Evolutionary conservation across 1,284 basidiomycete genomes (phyloP).

Genomic region (Sanghuangporus baumii): DNA sequence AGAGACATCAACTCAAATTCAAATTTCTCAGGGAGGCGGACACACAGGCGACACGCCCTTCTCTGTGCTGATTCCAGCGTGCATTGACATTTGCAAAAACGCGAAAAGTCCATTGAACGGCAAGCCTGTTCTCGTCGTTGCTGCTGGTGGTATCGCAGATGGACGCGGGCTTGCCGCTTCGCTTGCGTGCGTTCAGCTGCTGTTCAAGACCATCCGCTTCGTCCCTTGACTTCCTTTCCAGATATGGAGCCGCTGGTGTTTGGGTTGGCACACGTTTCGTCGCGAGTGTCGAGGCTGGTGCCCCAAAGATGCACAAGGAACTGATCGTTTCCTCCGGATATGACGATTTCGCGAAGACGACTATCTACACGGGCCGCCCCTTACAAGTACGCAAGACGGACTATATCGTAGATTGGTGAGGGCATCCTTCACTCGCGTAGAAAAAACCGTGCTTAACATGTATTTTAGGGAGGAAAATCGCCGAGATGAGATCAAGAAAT

Average conservation of each 20-base stretch:
- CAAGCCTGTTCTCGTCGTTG: constrained; percentile 70
- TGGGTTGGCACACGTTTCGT: constrained; percentile 94
- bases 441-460: neutral
- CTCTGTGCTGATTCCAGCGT: constrained; percentile 73
- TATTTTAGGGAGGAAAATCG: constrained; percentile 53
- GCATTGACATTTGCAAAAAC: constrained; percentile 69
- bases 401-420: constrained; percentile 65
- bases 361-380: constrained; percentile 82
- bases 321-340: constrained; percentile 58
- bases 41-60: constrained; percentile 75
- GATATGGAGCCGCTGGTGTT: constrained; percentile 75
- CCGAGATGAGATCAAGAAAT: constrained; percentile 49
- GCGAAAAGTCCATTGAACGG: constrained; percentile 70
- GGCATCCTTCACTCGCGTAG: constrained; percentile 7
- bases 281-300: constrained; percentile 76
- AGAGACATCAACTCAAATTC: neutral
- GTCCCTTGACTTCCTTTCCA: constrained; percentile 19
- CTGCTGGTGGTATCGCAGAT: constrained; percentile 80
- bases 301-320: constrained; percentile 79
- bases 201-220: neutral
- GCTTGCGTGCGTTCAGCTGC: constrained; percentile 48
- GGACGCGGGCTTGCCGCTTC: constrained; percentile 78
- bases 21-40: constrained; percentile 45
- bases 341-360: constrained; percentile 65
- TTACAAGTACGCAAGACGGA: constrained; percentile 75